Evolutionary conservation across 2,329 filamentous ascomycete species (phyloP).

Genomic region (Penicillium nordicum): DNA sequence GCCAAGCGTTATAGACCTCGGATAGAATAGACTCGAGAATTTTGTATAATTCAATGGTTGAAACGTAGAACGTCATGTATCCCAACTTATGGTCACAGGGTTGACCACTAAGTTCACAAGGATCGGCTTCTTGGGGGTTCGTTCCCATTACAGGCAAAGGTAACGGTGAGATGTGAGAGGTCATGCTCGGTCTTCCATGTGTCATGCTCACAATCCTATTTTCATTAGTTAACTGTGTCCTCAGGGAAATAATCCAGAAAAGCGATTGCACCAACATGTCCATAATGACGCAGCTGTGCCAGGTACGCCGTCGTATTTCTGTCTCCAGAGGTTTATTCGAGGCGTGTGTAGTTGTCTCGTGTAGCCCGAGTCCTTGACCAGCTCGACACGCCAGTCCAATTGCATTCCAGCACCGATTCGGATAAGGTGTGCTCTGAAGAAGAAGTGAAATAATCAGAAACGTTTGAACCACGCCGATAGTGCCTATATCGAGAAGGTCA

Average conservation of each 20-base stretch:
- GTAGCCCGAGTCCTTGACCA: constrained; percentile 44
- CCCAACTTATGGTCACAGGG: constrained; percentile 11
- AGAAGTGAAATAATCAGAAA: constrained; percentile 41
- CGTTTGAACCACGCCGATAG: constrained; percentile 42
- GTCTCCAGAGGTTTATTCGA: constrained; percentile 30
- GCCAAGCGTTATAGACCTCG: constrained; percentile 34
- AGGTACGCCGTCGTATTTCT: constrained; percentile 38
- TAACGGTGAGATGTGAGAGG: constrained; percentile 25
- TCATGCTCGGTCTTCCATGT: constrained; percentile 36
- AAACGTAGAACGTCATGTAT: constrained; percentile 28
- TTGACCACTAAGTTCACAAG: constrained; percentile 14
- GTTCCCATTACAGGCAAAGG: constrained; percentile 24
- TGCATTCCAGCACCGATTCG: constrained; percentile 44
- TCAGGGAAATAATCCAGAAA: background rate
- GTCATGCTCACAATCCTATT: constrained; percentile 40
- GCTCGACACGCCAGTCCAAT: constrained; percentile 44
- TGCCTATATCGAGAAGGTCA: constrained; percentile 39
- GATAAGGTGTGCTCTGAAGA: constrained; percentile 43
- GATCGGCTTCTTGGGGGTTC: constrained; percentile 12
- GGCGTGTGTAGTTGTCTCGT: constrained; percentile 24
- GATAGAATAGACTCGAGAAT: constrained; percentile 36
- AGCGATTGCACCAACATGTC: constrained; percentile 31
- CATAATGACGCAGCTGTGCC: constrained; percentile 42
- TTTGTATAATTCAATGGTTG: constrained; percentile 27
- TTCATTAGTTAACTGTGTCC: background rate